These are phyloP conservation scores for Hortiboletus flavorubellus DNA, from an alignment of 768 basidiomycete genomes.

Conservation along the genomic window DNA sequence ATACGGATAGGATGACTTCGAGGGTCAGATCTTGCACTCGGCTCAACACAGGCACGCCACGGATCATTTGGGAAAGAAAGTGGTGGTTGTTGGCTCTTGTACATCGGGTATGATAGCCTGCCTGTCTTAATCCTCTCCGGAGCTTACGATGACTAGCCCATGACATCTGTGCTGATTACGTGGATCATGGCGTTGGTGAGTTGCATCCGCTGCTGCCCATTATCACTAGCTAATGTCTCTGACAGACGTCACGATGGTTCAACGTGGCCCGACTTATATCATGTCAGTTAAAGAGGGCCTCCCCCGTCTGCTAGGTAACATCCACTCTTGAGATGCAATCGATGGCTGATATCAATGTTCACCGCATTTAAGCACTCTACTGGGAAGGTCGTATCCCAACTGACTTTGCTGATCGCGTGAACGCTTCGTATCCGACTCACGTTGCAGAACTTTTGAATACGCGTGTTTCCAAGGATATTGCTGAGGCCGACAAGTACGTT, in stretches of 20 bases:
- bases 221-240: slow-evolving; percentile 20
- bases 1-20: slow-evolving; percentile 47
- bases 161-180: slow-evolving; percentile 48
- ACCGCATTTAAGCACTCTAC: slow-evolving; percentile 30
- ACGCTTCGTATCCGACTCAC: slow-evolving; percentile 42
- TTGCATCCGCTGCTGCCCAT: neutral
- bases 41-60: slow-evolving; percentile 49
- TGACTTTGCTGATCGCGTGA: slow-evolving; percentile 54
- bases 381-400: slow-evolving; percentile 44
- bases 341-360: neutral
- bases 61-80: slow-evolving; percentile 65
- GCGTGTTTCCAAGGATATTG: slow-evolving; percentile 42
- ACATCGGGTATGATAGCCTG: slow-evolving; percentile 47
- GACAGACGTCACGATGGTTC: slow-evolving; percentile 46
- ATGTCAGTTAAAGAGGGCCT: slow-evolving; percentile 44
- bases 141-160: slow-evolving; percentile 34
- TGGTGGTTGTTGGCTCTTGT: slow-evolving; percentile 64
- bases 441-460: slow-evolving; percentile 32
- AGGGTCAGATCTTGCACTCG: slow-evolving; percentile 62
- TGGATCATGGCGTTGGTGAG: slow-evolving; percentile 43
- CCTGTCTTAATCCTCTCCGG: neutral
- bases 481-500: slow-evolving; percentile 52
- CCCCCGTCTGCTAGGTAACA: slow-evolving; percentile 21
- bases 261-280: slow-evolving; percentile 53
- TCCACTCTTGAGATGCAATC: slow-evolving; percentile 28